Evolutionary conservation across 768 basidiomycete species (phyloP).

Genomic region (Cystobasidiopsis lactophilus): DNA sequence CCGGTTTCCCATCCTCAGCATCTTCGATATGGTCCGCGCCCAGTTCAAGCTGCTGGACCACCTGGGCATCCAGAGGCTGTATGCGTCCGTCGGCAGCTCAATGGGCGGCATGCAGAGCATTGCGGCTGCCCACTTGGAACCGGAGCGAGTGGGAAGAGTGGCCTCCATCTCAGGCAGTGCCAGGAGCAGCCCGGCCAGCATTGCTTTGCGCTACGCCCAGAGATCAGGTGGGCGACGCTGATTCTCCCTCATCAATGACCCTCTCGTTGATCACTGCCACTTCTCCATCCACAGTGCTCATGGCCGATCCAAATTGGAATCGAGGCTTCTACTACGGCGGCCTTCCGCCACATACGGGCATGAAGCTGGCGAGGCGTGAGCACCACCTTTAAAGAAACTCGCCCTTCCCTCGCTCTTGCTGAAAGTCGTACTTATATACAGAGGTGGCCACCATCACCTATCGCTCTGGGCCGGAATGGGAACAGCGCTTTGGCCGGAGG

Average conservation of each 20-base stretch:
- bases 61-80: constrained; percentile 59
- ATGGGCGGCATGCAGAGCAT: constrained; percentile 99
- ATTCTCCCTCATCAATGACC: not conserved
- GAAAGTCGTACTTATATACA: constrained; percentile 22
- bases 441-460: constrained; percentile 99
- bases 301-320: constrained; percentile 99
- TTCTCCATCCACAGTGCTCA: constrained; percentile 45
- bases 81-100: constrained; percentile 78
- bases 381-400: constrained; percentile 2
- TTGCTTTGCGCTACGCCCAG: constrained; percentile 92
- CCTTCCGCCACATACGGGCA: constrained; percentile 87
- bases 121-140: constrained; percentile 79
- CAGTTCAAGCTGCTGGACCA: constrained; percentile 71
- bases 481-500: constrained; percentile 80
- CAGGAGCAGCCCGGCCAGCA: constrained; percentile 66
- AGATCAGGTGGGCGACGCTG: constrained; percentile 49
- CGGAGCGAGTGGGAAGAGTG: constrained; percentile 66
- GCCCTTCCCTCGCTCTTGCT: not conserved
- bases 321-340: constrained; percentile 91
- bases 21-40: constrained; percentile 93
- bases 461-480: constrained; percentile 97
- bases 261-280: too few species aligned
- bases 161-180: constrained; percentile 91
- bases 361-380: constrained; percentile 93
- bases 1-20: constrained; percentile 66